Conservation (phyloP, 768 basidiomycete species). For the Gymnopilus junonius region DNA sequence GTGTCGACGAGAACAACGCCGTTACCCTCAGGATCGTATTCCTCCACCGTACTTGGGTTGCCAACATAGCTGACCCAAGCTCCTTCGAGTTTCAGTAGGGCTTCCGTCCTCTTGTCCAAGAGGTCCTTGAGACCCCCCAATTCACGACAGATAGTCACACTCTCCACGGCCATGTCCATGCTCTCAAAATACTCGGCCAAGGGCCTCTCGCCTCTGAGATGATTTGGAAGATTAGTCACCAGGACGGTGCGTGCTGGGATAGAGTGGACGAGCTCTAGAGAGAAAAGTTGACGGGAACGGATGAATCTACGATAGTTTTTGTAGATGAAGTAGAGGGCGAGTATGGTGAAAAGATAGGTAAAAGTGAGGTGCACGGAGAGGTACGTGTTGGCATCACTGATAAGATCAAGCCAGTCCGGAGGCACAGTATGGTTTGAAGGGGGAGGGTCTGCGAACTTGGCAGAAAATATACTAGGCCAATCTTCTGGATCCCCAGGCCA, state of each 20-base stretch:
- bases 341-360: constrained; percentile 90
- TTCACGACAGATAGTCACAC: constrained; percentile 87
- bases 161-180: constrained; percentile 87
- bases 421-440: constrained; percentile 37
- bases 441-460: constrained; percentile 22
- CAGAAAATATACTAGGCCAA: constrained; percentile 44
- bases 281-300: constrained; percentile 90
- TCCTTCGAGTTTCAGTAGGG: constrained; percentile 75
- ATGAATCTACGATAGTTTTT: constrained; percentile 90
- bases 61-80: constrained; percentile 94
- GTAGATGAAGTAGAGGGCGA: constrained; percentile 86
- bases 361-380: constrained; percentile 89
- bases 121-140: constrained; percentile 73
- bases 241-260: constrained; percentile 94
- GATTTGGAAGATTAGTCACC: constrained; percentile 81
- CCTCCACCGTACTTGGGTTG: constrained; percentile 86
- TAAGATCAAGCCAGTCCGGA: constrained; percentile 82
- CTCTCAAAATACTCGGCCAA: constrained; percentile 94
- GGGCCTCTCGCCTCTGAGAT: constrained; percentile 82
- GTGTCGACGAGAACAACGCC: constrained; percentile 52
- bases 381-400: constrained; percentile 89
- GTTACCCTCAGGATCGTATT: constrained; percentile 75
- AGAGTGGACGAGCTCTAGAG: constrained; percentile 92
- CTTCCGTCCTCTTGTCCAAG: constrained; percentile 80
- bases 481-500: constrained; percentile 46